A percentile compares a stretch with the other conserved stretches of the same genome.
Evolutionary conservation across 1,284 basidiomycete genomes (phyloP).

Genomic region (Pyrrhoderma lamaoense): DNA sequence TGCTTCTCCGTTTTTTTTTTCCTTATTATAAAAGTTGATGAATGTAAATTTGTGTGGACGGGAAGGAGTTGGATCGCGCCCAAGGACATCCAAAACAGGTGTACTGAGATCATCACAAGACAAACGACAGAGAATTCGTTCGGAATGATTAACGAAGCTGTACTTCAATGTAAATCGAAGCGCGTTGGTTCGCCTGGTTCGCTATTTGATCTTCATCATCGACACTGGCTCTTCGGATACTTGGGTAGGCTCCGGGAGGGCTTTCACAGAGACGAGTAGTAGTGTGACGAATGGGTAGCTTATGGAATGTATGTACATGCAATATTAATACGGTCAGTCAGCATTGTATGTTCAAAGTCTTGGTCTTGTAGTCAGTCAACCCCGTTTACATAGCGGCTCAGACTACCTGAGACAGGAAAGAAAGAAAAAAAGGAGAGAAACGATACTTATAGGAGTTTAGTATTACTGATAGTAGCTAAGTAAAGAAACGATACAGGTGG

Average conservation of each 20-base stretch:
- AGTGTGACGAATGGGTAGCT: slow-evolving; percentile 8
- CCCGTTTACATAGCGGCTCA: too few relatives aligned
- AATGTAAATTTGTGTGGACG: too few relatives aligned
- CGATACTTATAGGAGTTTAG: too few relatives aligned
- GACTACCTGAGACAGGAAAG: too few relatives aligned
- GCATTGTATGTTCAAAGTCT: slow-evolving; percentile 16
- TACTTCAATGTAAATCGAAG: not conserved
- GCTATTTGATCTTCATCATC: slow-evolving; percentile 14
- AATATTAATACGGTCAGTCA: slow-evolving; percentile 16
- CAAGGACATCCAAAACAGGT: not conserved
- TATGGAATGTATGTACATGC: slow-evolving; percentile 15
- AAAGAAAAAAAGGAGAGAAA: too few relatives aligned
- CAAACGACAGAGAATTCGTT: slow-evolving; percentile 4
- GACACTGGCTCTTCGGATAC: slow-evolving; percentile 21
- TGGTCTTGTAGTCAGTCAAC: too few relatives aligned
- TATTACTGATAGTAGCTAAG: too few relatives aligned
- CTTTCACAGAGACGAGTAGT: slow-evolving; percentile 11
- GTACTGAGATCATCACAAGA: not conserved
- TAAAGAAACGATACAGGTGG: too few relatives aligned
- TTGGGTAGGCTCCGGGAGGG: slow-evolving; percentile 19
- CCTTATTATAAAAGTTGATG: too few relatives aligned
- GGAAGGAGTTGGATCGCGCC: not conserved
- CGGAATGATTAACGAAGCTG: slow-evolving; percentile 7
- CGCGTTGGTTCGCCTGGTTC: slow-evolving; percentile 16
- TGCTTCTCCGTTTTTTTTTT: too few relatives aligned